Base-by-base conservation (phyloP, 2,329 filamentous ascomycete species). In the Penicillium sp. region DNA sequence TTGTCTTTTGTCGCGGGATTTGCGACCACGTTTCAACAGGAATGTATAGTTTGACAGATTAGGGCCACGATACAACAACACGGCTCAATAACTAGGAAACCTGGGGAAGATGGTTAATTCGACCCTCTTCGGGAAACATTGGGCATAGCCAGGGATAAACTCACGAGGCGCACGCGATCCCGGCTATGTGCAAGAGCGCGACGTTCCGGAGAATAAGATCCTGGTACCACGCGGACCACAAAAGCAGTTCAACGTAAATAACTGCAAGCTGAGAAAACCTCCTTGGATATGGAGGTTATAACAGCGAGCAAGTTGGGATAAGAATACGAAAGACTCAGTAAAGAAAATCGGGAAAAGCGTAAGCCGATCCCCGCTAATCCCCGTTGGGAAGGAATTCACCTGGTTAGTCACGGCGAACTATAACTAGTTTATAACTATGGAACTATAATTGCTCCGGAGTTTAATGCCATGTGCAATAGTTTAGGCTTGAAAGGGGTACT, bases 111-210 rank as follows among this genome's bases (percentile, higher is more conserved):
- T 21, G 37, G 39, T 42, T 42, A 42, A 42, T 22, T 42, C 22
- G 10, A 42, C 11, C 6, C 35, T 33, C 13, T 33, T 33, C 35
- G 19, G 19, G 39, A 42, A 21, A 37, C n/a, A 39, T 44, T 26
- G 21, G 37, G 44, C 35, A 19, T 52, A 45, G 43, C 55, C 59
- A 65, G 64, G 64, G 62, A 65, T 61, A 59, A 42, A 63, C 62
- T 60, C 50, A 65, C 63, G 19, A 59, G 55, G 58, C 44, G 50
- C 59, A 62, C 60, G 59, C 57, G 57, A 64, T 59, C 55, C 35
- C 35, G 53, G 39, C 39, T 42, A 42, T 42, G 37, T 21, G 19
- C 39, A 22, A 42, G 39, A 22, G 22, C 39, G 39, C 39, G 39
- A 42, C 39, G 14, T 42, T 42, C 19, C 19, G 19, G 19, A 22